Evolutionary conservation across 2,329 filamentous ascomycete genomes (phyloP), one percentile per base, ranked within the genome.

Genomic region (Aspergillus oerlinghausenensis): DNA sequence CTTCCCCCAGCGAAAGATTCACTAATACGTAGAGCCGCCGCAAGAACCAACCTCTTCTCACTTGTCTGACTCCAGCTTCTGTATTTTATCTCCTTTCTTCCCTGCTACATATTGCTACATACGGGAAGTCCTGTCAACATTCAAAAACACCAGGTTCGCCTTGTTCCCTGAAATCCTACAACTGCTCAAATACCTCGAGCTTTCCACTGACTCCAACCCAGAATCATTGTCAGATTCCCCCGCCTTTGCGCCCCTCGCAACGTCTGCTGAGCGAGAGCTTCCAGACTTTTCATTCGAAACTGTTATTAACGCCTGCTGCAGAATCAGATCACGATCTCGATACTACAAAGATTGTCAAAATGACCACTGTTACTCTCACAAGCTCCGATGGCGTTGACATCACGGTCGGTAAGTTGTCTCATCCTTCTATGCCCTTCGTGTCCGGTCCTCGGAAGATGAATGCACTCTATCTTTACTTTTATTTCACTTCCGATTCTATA

Each of bases 301-400:
- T 25, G 2, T 47, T 14, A 23, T 23, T 23, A 25, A 47, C 23
- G 14, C 9, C 11, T 23, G 10, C 7, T 47, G 21, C 43, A 47
- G 23, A 21, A 26, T 47, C 23, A 47, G 43, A 26, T 25, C 9
- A 7, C 43, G 1, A 14, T 14, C 19, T 23, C 2, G 23, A 14
- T 47, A 23, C 21, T 23, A 14, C 11, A 25, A 14, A 55, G 17
- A 58, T 59, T 56, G 50, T 60, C 63, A 65, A 49, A 26, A 69
- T 68, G 64, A 58, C 68, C 51, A 60, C 63, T 14, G 77, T 83
- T 58, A 80, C 70, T 50, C 73, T 83, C 19, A 69, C 77, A 63
- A 79, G 77, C 70, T 82, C 80, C 51, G 81, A 83, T 70, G 73
- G 74, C 53, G 75, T 75, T 49, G 71, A 76, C 32, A 75, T 83